phyloP scores from a whole-genome alignment of 176 grass and related monocot species.

The Microstegium vimineum region DNA sequence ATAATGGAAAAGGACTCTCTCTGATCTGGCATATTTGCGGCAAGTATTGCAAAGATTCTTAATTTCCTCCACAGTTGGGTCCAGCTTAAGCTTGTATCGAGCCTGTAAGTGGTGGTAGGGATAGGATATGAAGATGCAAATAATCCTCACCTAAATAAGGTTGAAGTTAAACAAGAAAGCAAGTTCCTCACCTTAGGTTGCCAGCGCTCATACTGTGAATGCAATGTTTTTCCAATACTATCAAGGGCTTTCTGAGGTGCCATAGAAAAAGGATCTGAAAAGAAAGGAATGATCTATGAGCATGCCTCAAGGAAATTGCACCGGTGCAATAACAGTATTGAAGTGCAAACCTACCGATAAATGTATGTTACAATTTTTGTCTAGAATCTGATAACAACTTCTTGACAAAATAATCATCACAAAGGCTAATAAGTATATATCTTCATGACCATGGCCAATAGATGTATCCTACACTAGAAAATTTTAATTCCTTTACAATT shows the following conservation, averaged over 20 bases:
- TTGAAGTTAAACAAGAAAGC: not conserved
- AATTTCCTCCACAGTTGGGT: conserved; percentile 93
- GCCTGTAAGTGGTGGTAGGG: conserved; percentile 34
- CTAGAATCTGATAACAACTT: not conserved
- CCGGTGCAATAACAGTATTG: not conserved
- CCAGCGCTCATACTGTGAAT: conserved; percentile 93
- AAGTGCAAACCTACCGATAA: not conserved
- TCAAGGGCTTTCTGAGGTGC: conserved; percentile 89
- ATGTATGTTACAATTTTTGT: not conserved
- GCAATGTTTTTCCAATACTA: conserved; percentile 91
- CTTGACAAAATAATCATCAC: not conserved
- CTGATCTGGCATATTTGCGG: conserved; percentile 95
- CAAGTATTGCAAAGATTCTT: conserved; percentile 96
- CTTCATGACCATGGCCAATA: not conserved
- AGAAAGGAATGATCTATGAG: not conserved
- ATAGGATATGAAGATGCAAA: conserved; percentile 24
- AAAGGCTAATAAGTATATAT: not conserved
- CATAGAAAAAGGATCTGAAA: conserved; percentile 92
- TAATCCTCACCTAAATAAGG: not conserved
- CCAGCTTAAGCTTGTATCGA: conserved; percentile 88
- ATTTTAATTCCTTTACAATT: not conserved
- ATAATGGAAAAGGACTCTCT: conserved; percentile 98
- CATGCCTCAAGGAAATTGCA: not conserved
- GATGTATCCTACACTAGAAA: not conserved
- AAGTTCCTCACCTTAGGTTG: conserved; percentile 67